phyloP scores from a whole-genome alignment of 1,284 basidiomycete species.

The Kwoniella shivajii region DNA sequence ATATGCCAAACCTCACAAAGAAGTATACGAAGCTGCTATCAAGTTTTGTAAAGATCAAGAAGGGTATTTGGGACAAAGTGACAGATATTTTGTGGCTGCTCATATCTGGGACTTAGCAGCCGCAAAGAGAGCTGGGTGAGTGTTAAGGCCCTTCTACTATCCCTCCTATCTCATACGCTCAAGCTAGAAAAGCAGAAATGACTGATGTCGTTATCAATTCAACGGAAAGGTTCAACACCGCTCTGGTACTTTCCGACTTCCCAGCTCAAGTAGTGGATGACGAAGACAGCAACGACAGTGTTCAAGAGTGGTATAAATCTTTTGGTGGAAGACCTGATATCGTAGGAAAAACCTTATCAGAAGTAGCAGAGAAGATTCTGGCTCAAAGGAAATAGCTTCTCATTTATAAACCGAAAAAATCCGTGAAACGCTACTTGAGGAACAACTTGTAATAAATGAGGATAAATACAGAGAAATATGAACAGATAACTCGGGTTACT shows the following conservation, averaged over 20 bases:
- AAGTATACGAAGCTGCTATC: conserved; percentile 27
- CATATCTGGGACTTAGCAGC: conserved; percentile 34
- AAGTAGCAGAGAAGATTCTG: conserved; percentile 21
- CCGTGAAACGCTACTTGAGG: too few relatives aligned
- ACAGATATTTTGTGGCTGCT: conserved; percentile 35
- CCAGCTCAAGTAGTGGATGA: conserved; percentile 11
- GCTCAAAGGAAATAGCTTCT: too few relatives aligned
- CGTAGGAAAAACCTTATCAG: conserved; percentile 17
- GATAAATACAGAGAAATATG: too few relatives aligned
- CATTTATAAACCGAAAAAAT: too few relatives aligned
- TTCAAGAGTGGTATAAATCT: conserved; percentile 19
- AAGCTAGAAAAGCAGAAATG: not conserved
- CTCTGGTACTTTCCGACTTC: conserved; percentile 21
- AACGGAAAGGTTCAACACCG: conserved; percentile 30
- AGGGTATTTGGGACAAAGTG: conserved; percentile 1
- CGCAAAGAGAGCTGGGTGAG: conserved; percentile 30
- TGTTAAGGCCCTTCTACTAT: not conserved
- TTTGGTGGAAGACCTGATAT: conserved; percentile 33
- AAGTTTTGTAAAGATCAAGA: conserved; percentile 11
- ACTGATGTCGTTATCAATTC: not conserved
- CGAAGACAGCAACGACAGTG: conserved; percentile 5
- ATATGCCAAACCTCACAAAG: conserved; percentile 22
- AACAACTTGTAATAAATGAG: too few relatives aligned
- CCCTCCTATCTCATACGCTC: not conserved
- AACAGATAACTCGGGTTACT: too few relatives aligned